Percentiles rank a stretch among this genome's conserved stretches.
These are phyloP conservation scores for Phyllachora maydis DNA, from an alignment of 2,329 filamentous ascomycete species.

Conservation along the genomic window DNA sequence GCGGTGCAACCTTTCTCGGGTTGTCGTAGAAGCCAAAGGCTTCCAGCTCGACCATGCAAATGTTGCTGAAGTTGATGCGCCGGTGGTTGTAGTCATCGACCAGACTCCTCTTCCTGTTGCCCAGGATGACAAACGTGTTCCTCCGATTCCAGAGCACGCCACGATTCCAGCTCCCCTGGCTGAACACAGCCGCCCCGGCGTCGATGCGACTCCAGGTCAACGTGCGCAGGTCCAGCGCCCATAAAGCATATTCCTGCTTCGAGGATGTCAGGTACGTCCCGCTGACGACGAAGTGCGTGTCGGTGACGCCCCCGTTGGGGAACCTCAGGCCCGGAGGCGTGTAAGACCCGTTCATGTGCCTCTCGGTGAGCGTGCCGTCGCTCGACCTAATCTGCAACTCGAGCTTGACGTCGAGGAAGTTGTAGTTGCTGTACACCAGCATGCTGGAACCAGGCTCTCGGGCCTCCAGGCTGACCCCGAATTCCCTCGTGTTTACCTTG, in stretches of 20 bases:
- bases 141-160: conserved; percentile 83
- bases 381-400: conserved; percentile 76
- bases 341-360: conserved; percentile 68
- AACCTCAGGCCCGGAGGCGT: conserved; percentile 87
- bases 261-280: conserved; percentile 95
- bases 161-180: conserved; percentile 93
- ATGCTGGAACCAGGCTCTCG: conserved; percentile 48
- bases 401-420: conserved; percentile 91
- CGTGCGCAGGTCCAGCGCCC: conserved; percentile 77
- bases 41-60: conserved; percentile 92
- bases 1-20: conserved; percentile 55
- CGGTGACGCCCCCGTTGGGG: conserved; percentile 87
- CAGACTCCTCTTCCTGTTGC: conserved; percentile 78
- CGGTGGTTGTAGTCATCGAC: conserved; percentile 98
- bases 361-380: conserved; percentile 70
- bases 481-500: conserved; percentile 21
- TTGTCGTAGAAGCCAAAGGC: conserved; percentile 97
- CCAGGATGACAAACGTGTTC: conserved; percentile 89
- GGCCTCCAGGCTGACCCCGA: conserved; percentile 28
- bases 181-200: conserved; percentile 83
- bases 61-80: conserved; percentile 89
- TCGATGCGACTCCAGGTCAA: conserved; percentile 93
- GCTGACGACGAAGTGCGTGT: conserved; percentile 91
- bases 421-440: conserved; percentile 98
- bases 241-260: conserved; percentile 93